These are phyloP conservation scores for Ustilago loliicola DNA, from an alignment of 1,284 basidiomycete species.

Conservation along the genomic window DNA sequence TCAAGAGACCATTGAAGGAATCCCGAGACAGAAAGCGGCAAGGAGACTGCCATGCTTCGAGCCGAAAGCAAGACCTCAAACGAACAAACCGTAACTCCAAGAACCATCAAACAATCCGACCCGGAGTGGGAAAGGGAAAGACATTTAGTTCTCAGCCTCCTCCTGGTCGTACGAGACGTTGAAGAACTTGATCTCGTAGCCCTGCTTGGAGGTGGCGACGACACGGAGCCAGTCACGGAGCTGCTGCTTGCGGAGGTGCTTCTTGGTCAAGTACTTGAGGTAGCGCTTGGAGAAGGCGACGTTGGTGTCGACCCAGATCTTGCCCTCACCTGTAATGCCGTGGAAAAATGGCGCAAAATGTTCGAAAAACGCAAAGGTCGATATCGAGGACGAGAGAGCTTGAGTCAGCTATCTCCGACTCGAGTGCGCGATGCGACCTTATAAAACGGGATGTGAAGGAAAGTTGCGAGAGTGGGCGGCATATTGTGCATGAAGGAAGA, in stretches of 20 bases:
- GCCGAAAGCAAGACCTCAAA: not conserved
- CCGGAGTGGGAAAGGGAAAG: not conserved
- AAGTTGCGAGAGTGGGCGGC: not conserved
- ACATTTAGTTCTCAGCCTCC: constrained; percentile 53
- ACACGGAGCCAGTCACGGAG: constrained; percentile 71
- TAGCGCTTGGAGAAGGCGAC: constrained; percentile 72
- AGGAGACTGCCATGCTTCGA: not conserved
- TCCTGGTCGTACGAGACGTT: constrained; percentile 70
- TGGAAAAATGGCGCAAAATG: constrained; percentile 18
- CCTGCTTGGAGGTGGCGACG: constrained; percentile 71
- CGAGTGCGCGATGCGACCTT: constrained; percentile 45
- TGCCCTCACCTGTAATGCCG: constrained; percentile 67
- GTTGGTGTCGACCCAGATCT: constrained; percentile 71
- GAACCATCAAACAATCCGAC: constrained; percentile 3
- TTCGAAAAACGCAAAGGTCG: constrained; percentile 28
- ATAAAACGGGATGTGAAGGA: not conserved
- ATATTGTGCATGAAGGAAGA: not conserved
- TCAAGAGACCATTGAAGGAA: not conserved
- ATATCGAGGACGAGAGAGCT: constrained; percentile 56
- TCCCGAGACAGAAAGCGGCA: not conserved
- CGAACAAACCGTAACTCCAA: constrained; percentile 3
- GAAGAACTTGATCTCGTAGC: constrained; percentile 72
- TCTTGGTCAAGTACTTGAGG: constrained; percentile 73
- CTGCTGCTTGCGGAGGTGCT: constrained; percentile 70
- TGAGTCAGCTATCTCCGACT: constrained; percentile 56